A percentile compares a stretch with the other conserved stretches of the same genome.
Evolutionary conservation across 1,284 basidiomycete genomes (phyloP).

Genomic region (Tranzscheliella williamsii): DNA sequence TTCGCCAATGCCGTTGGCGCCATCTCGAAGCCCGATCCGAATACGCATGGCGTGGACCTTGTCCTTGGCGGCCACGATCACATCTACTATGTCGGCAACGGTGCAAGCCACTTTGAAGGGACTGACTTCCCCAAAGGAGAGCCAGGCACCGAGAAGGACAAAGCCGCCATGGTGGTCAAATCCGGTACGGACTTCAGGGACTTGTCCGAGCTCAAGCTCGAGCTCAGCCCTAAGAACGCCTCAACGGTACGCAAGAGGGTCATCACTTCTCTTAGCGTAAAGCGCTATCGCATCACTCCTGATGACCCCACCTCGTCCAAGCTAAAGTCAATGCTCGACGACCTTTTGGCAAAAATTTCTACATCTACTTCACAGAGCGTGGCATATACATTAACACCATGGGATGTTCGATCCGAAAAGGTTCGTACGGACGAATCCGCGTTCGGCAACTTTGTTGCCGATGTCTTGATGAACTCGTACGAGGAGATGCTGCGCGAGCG

Average conservation of each 20-base stretch:
- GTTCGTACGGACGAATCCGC: constrained; percentile 76
- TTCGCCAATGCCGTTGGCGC: constrained; percentile 68
- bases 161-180: constrained; percentile 68
- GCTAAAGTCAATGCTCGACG: constrained; percentile 70
- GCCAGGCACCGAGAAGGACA: constrained; percentile 75
- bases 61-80: constrained; percentile 90
- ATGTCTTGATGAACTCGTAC: constrained; percentile 81
- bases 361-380: constrained; percentile 68
- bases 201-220: constrained; percentile 73
- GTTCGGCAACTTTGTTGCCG: constrained; percentile 85
- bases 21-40: constrained; percentile 63
- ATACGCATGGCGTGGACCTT: constrained; percentile 78
- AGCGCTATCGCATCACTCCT: constrained; percentile 70
- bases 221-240: constrained; percentile 69
- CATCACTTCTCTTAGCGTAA: constrained; percentile 71
- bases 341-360: constrained; percentile 73
- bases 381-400: constrained; percentile 71
- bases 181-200: constrained; percentile 90
- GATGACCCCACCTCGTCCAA: constrained; percentile 68
- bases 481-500: constrained; percentile 73
- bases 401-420: constrained; percentile 76
- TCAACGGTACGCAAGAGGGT: constrained; percentile 70
- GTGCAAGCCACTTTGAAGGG: constrained; percentile 73
- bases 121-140: constrained; percentile 67
- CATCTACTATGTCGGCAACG: constrained; percentile 78